Conservation (phyloP, 2,329 filamentous ascomycete species). For the Neodidymelliopsis sp. region DNA sequence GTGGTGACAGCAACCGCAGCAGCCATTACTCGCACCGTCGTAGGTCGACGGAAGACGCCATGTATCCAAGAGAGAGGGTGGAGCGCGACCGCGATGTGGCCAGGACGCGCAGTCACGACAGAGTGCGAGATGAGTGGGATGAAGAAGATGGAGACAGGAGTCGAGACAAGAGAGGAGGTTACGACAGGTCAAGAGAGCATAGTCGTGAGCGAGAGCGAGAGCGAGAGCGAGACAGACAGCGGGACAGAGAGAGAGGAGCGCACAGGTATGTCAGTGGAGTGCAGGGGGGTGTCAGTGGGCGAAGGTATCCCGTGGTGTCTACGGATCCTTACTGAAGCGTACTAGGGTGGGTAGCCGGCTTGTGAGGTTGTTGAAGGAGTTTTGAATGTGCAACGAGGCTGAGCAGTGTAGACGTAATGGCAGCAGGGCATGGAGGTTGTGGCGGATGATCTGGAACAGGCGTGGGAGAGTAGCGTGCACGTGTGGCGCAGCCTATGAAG, state of each 20-base stretch:
- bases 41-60: slow-evolving; percentile 34
- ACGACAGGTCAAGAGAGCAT: slow-evolving; percentile 22
- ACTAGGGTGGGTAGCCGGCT: slow-evolving; percentile 27
- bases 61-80: slow-evolving; percentile 30
- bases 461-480: not conserved
- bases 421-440: not conserved
- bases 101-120: slow-evolving; percentile 39
- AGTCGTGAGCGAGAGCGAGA: slow-evolving; percentile 26
- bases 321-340: slow-evolving; percentile 28
- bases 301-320: slow-evolving; percentile 39
- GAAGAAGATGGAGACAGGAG: slow-evolving; percentile 25
- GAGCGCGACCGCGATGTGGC: slow-evolving; percentile 25
- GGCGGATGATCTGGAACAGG: not conserved
- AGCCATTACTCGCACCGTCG: slow-evolving; percentile 29
- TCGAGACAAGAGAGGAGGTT: slow-evolving; percentile 20
- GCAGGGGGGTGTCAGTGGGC: slow-evolving; percentile 45
- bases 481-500: not conserved
- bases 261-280: slow-evolving; percentile 46
- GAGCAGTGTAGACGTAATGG: too few species aligned
- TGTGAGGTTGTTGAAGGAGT: slow-evolving; percentile 29
- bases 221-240: slow-evolving; percentile 24
- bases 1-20: slow-evolving; percentile 11
- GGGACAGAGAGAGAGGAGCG: slow-evolving; percentile 23
- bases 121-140: slow-evolving; percentile 39
- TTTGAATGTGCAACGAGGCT: too few species aligned